A percentile compares a stretch with the other conserved stretches of the same genome.
phyloP scores from a whole-genome alignment of 257 asterid genomes.

The Solanum stenotomum region DNA sequence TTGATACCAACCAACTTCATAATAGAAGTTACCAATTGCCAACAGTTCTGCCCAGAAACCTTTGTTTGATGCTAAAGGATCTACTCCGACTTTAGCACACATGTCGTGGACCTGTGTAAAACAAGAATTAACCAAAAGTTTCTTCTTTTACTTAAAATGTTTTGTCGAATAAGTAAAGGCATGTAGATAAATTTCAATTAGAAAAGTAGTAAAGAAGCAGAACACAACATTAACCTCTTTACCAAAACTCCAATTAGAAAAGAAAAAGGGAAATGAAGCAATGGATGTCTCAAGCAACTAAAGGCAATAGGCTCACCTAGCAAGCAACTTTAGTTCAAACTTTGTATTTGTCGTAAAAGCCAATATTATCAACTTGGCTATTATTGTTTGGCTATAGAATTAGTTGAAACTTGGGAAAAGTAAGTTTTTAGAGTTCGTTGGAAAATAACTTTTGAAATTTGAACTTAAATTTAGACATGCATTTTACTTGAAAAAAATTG shows the following conservation, averaged over 20 bases:
- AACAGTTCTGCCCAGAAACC: conserved; percentile 81
- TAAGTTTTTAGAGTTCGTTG: too few relatives aligned
- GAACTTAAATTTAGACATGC: too few relatives aligned
- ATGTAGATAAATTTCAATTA: neutral
- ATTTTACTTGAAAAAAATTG: too few relatives aligned
- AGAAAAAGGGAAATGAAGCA: neutral
- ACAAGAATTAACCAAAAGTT: neutral
- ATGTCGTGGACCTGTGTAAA: conserved; percentile 87
- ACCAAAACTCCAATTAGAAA: neutral
- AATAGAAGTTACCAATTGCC: conserved; percentile 96
- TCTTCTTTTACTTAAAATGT: neutral
- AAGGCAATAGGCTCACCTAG: neutral
- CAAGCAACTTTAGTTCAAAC: neutral
- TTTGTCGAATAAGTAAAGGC: neutral
- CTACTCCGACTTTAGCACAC: conserved; percentile 98
- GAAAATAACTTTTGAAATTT: too few relatives aligned
- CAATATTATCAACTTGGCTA: too few relatives aligned
- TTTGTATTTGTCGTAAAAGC: neutral
- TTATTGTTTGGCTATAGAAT: too few relatives aligned
- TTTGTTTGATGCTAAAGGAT: conserved; percentile 87
- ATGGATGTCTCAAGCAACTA: neutral
- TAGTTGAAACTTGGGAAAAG: too few relatives aligned
- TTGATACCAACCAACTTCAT: conserved; percentile 75
- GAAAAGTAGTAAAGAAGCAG: too few relatives aligned
- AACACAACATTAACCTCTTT: too few relatives aligned